These are phyloP conservation scores for Apiospora pterosperma DNA, from an alignment of 2,329 filamentous ascomycete species.

Conservation along the genomic window DNA sequence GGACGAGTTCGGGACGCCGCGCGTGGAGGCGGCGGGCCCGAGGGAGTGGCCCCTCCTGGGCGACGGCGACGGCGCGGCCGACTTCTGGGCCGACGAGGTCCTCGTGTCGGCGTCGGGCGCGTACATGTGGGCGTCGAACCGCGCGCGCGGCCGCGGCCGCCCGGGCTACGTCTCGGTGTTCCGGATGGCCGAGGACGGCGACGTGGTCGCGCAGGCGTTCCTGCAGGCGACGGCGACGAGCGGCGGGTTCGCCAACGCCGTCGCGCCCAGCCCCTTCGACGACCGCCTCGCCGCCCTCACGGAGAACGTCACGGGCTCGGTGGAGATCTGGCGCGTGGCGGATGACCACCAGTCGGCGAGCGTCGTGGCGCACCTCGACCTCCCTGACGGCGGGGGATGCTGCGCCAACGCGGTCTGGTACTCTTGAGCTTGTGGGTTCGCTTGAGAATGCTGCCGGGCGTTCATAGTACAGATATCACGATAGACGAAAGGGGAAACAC, in stretches of 20 bases:
- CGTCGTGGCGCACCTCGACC: slow-evolving; percentile 18
- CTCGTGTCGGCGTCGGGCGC: slow-evolving; percentile 21
- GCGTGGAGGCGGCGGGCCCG: not conserved
- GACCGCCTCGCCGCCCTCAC: slow-evolving; percentile 30
- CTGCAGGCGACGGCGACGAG: slow-evolving; percentile 26
- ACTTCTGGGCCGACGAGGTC: slow-evolving; percentile 31
- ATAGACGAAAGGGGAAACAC: no score
- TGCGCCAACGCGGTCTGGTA: slow-evolving; percentile 25
- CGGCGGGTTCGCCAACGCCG: slow-evolving; percentile 32
- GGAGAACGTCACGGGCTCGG: slow-evolving; percentile 30
- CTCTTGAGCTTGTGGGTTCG: not conserved
- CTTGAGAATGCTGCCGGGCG: not conserved
- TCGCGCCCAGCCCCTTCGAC: slow-evolving; percentile 27
- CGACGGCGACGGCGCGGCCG: slow-evolving; percentile 13
- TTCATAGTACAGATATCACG: not conserved
- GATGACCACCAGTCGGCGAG: slow-evolving; percentile 10
- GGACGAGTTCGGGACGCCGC: slow-evolving; percentile 9
- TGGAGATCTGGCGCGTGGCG: slow-evolving; percentile 31
- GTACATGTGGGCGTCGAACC: slow-evolving; percentile 29
- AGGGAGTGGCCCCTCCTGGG: slow-evolving; percentile 19
- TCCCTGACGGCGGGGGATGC: slow-evolving; percentile 18
- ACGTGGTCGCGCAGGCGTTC: slow-evolving; percentile 27
- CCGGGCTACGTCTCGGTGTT: slow-evolving; percentile 33
- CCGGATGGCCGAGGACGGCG: slow-evolving; percentile 19
- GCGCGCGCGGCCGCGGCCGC: slow-evolving; percentile 11